Conservation (phyloP, 148 eudicot genomes). For the Nyssa sinensis region DNA sequence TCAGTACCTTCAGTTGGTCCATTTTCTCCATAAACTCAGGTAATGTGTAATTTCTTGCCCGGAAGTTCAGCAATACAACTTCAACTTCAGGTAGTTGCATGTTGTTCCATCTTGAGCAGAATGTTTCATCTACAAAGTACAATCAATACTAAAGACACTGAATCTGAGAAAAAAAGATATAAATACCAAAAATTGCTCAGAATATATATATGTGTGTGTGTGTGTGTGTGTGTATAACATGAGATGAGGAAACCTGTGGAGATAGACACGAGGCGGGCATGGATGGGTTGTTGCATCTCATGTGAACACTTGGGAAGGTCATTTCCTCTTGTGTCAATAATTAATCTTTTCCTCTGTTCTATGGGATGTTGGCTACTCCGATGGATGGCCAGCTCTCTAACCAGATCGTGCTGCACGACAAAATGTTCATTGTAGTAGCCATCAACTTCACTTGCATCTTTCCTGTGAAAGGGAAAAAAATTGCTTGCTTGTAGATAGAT, state of each 20-base stretch:
- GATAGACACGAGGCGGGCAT: conserved; percentile 23
- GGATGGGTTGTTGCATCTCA: neutral
- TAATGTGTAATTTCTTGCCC: conserved; percentile 1
- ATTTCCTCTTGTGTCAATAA: conserved; percentile 19
- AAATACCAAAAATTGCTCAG: neutral
- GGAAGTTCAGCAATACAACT: conserved; percentile 23
- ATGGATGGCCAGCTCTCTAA: conserved; percentile 22
- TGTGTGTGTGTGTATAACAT: too few species aligned
- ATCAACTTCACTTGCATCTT: conserved; percentile 5
- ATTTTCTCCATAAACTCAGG: conserved; percentile 22
- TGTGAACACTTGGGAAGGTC: conserved; percentile 13
- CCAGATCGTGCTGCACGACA: conserved; percentile 25
- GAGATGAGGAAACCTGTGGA: conserved; percentile 21
- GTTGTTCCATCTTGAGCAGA: conserved; percentile 18
- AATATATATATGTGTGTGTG: too few species aligned
- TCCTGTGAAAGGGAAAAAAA: conserved; percentile 9
- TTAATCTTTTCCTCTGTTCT: conserved; percentile 7
- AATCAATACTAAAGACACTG: neutral
- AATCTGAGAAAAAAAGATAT: neutral
- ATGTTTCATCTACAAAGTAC: conserved; percentile 22
- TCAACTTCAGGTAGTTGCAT: conserved; percentile 11
- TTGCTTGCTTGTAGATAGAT: neutral
- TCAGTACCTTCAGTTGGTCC: conserved; percentile 19
- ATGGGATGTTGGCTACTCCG: conserved; percentile 16
- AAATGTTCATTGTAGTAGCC: conserved; percentile 15